Percentiles rank a stretch among this genome's conserved stretches.
phyloP scores from a whole-genome alignment of 768 basidiomycete species.

The Lactarius deliciosus region DNA sequence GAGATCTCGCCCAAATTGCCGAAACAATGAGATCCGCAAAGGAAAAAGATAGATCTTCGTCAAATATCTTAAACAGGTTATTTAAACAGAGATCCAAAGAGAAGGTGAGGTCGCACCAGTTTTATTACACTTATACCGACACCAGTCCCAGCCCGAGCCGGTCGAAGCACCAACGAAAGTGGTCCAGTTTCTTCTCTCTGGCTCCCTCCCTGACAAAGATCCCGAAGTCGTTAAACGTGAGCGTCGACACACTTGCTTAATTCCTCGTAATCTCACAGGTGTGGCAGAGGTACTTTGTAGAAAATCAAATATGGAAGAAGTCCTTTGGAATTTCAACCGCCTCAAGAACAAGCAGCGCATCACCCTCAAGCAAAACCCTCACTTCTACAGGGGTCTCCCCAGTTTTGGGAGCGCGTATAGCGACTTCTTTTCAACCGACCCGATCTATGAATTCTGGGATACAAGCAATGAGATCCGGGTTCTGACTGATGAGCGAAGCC shows the following conservation, averaged over 20 bases:
- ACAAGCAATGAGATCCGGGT: not conserved
- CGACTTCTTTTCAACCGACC: not conserved
- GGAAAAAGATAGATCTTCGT: not conserved
- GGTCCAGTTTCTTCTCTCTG: slow-evolving; percentile 7
- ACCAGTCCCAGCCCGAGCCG: not conserved
- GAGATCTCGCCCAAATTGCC: too few relatives aligned
- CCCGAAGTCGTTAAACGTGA: slow-evolving; percentile 12
- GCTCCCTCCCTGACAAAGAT: not conserved
- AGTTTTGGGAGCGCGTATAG: not conserved
- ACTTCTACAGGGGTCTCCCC: slow-evolving; percentile 17
- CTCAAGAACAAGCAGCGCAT: slow-evolving; percentile 7
- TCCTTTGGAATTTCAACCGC: slow-evolving; percentile 24
- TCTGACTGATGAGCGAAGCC: slow-evolving; percentile 10
- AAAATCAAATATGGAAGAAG: slow-evolving; percentile 1
- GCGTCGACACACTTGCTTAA: not conserved
- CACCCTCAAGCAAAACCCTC: slow-evolving; percentile 19
- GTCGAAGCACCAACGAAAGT: slow-evolving; percentile 2
- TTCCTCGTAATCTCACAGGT: not conserved
- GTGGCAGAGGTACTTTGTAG: slow-evolving; percentile 10
- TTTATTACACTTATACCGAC: not conserved
- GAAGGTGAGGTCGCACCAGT: not conserved
- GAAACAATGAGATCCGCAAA: slow-evolving; percentile 1
- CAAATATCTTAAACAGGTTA: not conserved
- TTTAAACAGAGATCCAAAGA: not conserved
- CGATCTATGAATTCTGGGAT: slow-evolving; percentile 1